phyloP scores from a whole-genome alignment of 768 basidiomycete species.

The Russula abietina region DNA sequence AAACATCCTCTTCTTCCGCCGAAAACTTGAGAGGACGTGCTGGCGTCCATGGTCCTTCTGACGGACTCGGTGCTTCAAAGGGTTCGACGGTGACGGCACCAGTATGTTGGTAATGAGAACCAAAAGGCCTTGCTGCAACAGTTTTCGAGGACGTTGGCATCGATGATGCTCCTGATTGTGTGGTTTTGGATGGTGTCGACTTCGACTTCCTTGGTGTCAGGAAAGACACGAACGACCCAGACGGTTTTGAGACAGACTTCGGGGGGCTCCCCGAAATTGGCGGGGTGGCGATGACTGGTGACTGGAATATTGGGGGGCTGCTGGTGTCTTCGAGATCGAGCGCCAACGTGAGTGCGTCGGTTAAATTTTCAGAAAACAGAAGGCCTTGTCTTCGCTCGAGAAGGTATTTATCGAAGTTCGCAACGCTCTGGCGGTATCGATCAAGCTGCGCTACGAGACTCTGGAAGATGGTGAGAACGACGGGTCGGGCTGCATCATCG shows the following conservation, averaged over 20 bases:
- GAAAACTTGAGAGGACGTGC: slow-evolving; percentile 46
- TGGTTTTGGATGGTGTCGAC: slow-evolving; percentile 29
- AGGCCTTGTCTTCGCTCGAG: slow-evolving; percentile 83
- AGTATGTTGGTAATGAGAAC: slow-evolving; percentile 77
- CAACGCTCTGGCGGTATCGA: slow-evolving; percentile 65
- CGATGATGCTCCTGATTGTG: slow-evolving; percentile 31
- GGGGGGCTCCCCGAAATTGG: slow-evolving; percentile 34
- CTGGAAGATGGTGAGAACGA: slow-evolving; percentile 75
- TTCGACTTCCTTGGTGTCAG: slow-evolving; percentile 71
- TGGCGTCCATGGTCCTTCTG: slow-evolving; percentile 60
- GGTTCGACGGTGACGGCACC: slow-evolving; percentile 65
- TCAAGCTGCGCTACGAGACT: slow-evolving; percentile 78
- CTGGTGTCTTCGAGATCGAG: slow-evolving; percentile 53
- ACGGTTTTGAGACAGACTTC: slow-evolving; percentile 48
- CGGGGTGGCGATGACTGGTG: slow-evolving; percentile 28
- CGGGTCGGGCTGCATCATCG: slow-evolving; percentile 67
- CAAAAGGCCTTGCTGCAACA: slow-evolving; percentile 70
- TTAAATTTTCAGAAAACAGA: slow-evolving; percentile 85
- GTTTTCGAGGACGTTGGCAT: slow-evolving; percentile 46
- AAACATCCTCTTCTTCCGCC: slow-evolving; percentile 66
- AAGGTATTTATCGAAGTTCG: slow-evolving; percentile 79
- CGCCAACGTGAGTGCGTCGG: slow-evolving; percentile 74
- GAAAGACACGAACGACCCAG: slow-evolving; percentile 67
- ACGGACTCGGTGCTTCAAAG: slow-evolving; percentile 53
- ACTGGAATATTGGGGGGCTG: slow-evolving; percentile 23